phyloP scores from a whole-genome alignment of 2,329 filamentous ascomycete species.

The Xylariales sp. region DNA sequence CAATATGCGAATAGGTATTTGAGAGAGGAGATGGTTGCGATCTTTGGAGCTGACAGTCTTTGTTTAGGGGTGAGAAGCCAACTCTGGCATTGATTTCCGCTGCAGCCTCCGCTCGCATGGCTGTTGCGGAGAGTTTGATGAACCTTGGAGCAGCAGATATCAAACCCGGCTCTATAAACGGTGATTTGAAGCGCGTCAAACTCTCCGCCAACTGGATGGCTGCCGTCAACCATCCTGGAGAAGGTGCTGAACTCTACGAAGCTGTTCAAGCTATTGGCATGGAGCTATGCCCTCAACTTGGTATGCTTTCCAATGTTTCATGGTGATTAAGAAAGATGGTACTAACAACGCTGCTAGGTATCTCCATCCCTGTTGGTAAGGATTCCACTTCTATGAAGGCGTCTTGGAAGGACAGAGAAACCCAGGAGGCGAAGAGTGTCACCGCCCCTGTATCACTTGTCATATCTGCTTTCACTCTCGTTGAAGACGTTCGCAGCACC shows the following conservation, averaged over 20 bases:
- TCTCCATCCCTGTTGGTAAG: conserved; percentile 95
- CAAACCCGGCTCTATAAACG: conserved; percentile 24
- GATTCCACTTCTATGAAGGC: conserved; percentile 99
- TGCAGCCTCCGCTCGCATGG: conserved; percentile 90
- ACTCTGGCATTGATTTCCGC: conserved; percentile 85
- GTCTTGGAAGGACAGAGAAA: conserved; percentile 74
- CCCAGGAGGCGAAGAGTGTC: conserved; percentile 71
- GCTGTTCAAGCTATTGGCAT: conserved; percentile 90
- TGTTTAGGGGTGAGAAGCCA: conserved; percentile 82
- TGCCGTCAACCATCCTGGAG: conserved; percentile 86
- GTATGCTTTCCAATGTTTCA: too few relatives aligned
- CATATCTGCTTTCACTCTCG: conserved; percentile 84
- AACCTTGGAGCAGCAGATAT: conserved; percentile 68
- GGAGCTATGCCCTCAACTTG: conserved; percentile 85
- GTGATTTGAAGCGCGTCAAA: conserved; percentile 73
- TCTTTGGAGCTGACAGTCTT: too few relatives aligned
- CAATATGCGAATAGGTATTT: too few relatives aligned
- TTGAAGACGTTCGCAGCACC: conserved; percentile 76
- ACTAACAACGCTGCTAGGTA: too few relatives aligned
- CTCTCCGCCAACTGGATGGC: conserved; percentile 99
- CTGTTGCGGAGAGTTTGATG: conserved; percentile 87
- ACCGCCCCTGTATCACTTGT: conserved; percentile 89
- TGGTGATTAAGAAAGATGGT: too few relatives aligned
- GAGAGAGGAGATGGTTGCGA: too few relatives aligned
- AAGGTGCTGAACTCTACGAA: conserved; percentile 88